phyloP scores from a whole-genome alignment of 169 alveolate species.

The Eimeria zaria region DNA sequence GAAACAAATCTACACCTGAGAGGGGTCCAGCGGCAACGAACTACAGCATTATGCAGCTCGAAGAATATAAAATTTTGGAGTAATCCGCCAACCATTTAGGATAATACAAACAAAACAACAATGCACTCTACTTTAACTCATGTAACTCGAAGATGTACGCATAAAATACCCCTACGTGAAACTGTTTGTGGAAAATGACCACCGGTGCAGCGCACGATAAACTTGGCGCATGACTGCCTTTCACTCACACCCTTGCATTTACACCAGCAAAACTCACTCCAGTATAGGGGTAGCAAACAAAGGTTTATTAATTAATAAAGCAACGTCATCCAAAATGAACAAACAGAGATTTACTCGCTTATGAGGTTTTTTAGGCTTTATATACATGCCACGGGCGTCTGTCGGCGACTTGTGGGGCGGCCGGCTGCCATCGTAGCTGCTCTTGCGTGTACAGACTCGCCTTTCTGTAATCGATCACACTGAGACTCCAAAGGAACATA shows the following conservation, averaged over 20 bases:
- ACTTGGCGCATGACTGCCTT: background rate
- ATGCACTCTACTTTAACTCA: background rate
- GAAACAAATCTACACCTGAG: background rate
- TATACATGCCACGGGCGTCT: background rate
- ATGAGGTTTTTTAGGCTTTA: background rate
- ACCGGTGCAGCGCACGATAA: background rate
- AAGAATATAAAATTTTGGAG: background rate
- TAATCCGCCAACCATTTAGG: background rate
- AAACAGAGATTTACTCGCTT: background rate
- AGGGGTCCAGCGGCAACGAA: constrained; percentile 19
- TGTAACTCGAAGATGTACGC: background rate
- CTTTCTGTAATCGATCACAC: background rate
- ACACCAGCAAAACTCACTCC: background rate
- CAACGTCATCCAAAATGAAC: background rate
- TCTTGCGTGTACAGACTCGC: background rate
- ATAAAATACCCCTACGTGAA: background rate
- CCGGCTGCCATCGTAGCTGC: background rate
- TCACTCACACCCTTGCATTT: background rate
- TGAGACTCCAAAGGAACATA: background rate
- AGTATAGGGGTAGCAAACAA: background rate
- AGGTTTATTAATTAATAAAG: background rate
- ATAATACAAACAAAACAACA: background rate
- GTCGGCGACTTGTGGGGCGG: background rate
- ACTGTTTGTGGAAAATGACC: background rate
- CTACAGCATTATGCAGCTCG: background rate